Percentiles rank a stretch among this genome's conserved stretches.
Conservation (phyloP, 495 filamentous ascomycete species). For the Bombardia bombarda region DNA sequence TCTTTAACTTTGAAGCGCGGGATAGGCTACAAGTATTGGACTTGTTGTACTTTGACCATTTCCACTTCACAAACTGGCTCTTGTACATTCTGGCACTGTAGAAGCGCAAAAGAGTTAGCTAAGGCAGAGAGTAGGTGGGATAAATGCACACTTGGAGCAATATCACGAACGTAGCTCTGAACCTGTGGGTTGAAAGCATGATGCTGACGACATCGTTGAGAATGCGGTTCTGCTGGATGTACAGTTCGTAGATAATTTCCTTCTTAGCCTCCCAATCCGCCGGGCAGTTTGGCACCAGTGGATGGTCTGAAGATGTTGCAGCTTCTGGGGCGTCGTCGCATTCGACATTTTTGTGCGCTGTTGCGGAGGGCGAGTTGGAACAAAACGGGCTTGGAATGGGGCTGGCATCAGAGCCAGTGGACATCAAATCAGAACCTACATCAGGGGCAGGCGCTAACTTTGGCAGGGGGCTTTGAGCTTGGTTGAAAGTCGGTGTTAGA, state of each 20-base stretch:
- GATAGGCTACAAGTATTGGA: slow-evolving; percentile 4
- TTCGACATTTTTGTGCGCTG: too few relatives aligned
- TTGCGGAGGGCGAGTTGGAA: too few relatives aligned
- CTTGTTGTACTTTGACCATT: slow-evolving; percentile 29
- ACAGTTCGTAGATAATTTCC: slow-evolving; percentile 19
- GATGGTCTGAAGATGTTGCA: too few relatives aligned
- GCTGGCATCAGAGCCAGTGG: too few relatives aligned
- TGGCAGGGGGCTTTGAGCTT: too few relatives aligned
- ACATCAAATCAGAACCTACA: too few relatives aligned
- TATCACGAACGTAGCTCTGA: slow-evolving; percentile 25
- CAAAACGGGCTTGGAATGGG: too few relatives aligned
- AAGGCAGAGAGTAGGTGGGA: not conserved
- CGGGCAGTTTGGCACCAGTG: slow-evolving; percentile 22
- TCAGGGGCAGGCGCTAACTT: too few relatives aligned
- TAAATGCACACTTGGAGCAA: not conserved
- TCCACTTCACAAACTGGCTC: slow-evolving; percentile 27
- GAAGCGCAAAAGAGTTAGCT: not conserved
- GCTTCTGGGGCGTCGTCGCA: too few relatives aligned
- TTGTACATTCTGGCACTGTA: slow-evolving; percentile 28
- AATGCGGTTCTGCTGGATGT: slow-evolving; percentile 26
- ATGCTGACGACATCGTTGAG: slow-evolving; percentile 28
- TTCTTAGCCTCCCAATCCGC: slow-evolving; percentile 26
- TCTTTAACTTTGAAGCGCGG: slow-evolving; percentile 3
- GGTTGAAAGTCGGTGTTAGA: too few relatives aligned
- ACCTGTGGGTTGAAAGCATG: slow-evolving; percentile 21